Percentiles rank a stretch among this genome's conserved stretches.
Conservation (phyloP, 2,329 filamentous ascomycete genomes). For the Hypomyces rosellus region DNA sequence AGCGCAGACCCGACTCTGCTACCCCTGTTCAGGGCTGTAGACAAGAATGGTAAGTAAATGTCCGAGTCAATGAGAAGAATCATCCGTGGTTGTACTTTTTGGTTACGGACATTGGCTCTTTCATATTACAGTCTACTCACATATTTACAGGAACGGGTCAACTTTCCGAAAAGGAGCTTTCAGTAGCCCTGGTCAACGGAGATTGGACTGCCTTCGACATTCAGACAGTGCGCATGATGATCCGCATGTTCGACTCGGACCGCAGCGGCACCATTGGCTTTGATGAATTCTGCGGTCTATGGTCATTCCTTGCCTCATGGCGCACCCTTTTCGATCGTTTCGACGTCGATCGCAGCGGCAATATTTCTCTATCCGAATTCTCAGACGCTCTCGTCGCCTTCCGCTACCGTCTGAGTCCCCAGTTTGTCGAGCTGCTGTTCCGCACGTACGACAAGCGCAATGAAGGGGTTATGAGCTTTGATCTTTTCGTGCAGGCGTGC, state of each 20-base stretch:
- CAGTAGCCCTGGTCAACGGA: conserved; percentile 87
- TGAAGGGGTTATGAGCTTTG: conserved; percentile 75
- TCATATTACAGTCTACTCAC: background rate
- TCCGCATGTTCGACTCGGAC: conserved; percentile 97
- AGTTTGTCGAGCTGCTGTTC: conserved; percentile 82
- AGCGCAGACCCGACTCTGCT: conserved; percentile 65
- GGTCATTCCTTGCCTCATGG: conserved; percentile 95
- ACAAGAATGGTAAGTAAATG: conserved; percentile 62
- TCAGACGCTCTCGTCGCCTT: conserved; percentile 86
- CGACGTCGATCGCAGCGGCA: conserved; percentile 79
- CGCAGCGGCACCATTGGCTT: conserved; percentile 85
- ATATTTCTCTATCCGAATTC: conserved; percentile 82
- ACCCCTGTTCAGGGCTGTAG: conserved; percentile 83
- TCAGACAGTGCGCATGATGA: conserved; percentile 97
- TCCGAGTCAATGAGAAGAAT: background rate
- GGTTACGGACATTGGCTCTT: too few relatives aligned
- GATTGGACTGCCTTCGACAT: conserved; percentile 93
- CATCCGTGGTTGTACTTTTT: too few relatives aligned
- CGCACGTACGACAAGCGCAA: conserved; percentile 76
- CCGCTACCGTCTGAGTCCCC: conserved; percentile 79
- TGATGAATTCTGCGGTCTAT: conserved; percentile 91
- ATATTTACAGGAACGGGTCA: conserved; percentile 60
- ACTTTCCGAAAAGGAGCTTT: conserved; percentile 79
- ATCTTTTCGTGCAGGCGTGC: conserved; percentile 95
- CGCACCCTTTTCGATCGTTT: conserved; percentile 91